A percentile compares a stretch with the other conserved stretches of the same genome.
Conservation (phyloP, 1,139 yeast genomes). For the Protomyces inundatus region DNA sequence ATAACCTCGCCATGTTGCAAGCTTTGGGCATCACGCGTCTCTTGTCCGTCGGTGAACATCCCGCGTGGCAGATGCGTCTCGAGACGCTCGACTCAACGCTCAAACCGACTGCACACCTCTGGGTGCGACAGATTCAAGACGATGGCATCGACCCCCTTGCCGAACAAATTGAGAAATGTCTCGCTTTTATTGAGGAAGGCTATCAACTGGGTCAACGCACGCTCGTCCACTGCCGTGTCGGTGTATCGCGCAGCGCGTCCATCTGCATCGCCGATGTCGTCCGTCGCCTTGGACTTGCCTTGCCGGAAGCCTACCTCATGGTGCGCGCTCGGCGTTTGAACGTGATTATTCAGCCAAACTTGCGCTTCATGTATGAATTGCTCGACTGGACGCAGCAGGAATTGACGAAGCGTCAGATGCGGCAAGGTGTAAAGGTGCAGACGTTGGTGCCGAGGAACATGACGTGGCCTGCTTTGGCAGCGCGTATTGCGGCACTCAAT, state of each 20-base stretch:
- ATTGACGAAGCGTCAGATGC: neutral
- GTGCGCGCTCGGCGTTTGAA: slow-evolving; percentile 80
- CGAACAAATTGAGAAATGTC: slow-evolving; percentile 38
- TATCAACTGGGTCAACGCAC: slow-evolving; percentile 46
- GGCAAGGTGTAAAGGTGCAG: neutral
- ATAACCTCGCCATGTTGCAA: slow-evolving; percentile 56
- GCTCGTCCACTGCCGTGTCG: slow-evolving; percentile 82
- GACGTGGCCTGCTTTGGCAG: slow-evolving; percentile 12
- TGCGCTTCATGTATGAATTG: slow-evolving; percentile 77
- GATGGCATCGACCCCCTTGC: slow-evolving; percentile 50
- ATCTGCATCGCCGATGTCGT: slow-evolving; percentile 86
- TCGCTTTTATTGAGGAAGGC: slow-evolving; percentile 40
- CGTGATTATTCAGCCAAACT: slow-evolving; percentile 85
- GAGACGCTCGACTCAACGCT: neutral
- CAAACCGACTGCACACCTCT: slow-evolving; percentile 33
- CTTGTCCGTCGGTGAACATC: slow-evolving; percentile 76
- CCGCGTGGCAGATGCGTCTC: slow-evolving; percentile 1
- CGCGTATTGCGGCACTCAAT: slow-evolving; percentile 14
- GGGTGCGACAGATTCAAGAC: slow-evolving; percentile 46
- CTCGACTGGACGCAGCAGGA: slow-evolving; percentile 65
- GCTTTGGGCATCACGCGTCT: slow-evolving; percentile 67
- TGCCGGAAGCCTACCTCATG: slow-evolving; percentile 69
- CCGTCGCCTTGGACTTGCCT: slow-evolving; percentile 59
- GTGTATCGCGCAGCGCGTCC: slow-evolving; percentile 86
- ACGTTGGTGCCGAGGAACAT: slow-evolving; percentile 11